A percentile compares a stretch with the other conserved stretches of the same genome.
These are phyloP conservation scores for Pseudognaphalium luteoalbum DNA, from an alignment of 129 eudicot genomes.

Conservation along the genomic window DNA sequence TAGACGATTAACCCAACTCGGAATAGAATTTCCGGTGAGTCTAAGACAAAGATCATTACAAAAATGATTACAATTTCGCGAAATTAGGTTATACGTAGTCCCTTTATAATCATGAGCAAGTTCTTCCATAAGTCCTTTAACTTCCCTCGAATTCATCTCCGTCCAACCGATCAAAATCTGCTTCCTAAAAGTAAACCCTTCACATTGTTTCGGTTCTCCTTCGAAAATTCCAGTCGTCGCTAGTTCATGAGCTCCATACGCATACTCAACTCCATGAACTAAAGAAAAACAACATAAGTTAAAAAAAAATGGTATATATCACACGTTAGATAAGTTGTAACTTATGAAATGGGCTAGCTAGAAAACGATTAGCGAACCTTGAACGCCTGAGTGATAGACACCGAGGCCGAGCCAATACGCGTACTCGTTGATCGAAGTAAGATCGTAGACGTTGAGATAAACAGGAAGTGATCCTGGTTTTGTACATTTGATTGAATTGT, in stretches of 20 bases:
- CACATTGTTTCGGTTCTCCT: slow-evolving; percentile 76
- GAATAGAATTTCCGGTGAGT: slow-evolving; percentile 69
- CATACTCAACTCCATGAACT: slow-evolving; percentile 87
- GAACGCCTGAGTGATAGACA: slow-evolving; percentile 84
- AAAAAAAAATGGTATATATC: no score
- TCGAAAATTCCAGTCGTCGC: slow-evolving; percentile 83
- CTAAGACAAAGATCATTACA: slow-evolving; percentile 71
- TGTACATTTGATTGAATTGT: slow-evolving; percentile 33
- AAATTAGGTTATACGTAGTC: slow-evolving; percentile 62
- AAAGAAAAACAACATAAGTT: not conserved
- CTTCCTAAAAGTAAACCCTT: slow-evolving; percentile 81
- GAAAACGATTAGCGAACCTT: slow-evolving; percentile 45
- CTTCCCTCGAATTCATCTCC: slow-evolving; percentile 49
- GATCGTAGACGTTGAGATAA: slow-evolving; percentile 76
- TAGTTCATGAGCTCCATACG: slow-evolving; percentile 86
- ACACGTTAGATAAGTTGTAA: not conserved
- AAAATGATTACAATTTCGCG: slow-evolving; percentile 86
- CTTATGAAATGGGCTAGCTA: not conserved
- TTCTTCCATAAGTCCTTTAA: slow-evolving; percentile 61
- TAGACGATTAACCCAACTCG: slow-evolving; percentile 87
- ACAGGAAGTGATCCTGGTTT: slow-evolving; percentile 70
- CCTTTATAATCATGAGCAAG: slow-evolving; percentile 65
- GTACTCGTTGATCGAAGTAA: slow-evolving; percentile 76
- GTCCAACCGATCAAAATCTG: slow-evolving; percentile 78
- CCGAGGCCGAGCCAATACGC: slow-evolving; percentile 96